phyloP scores from a whole-genome alignment of 805 yeast genomes.

The Zygosaccharomyces bisporus region DNA sequence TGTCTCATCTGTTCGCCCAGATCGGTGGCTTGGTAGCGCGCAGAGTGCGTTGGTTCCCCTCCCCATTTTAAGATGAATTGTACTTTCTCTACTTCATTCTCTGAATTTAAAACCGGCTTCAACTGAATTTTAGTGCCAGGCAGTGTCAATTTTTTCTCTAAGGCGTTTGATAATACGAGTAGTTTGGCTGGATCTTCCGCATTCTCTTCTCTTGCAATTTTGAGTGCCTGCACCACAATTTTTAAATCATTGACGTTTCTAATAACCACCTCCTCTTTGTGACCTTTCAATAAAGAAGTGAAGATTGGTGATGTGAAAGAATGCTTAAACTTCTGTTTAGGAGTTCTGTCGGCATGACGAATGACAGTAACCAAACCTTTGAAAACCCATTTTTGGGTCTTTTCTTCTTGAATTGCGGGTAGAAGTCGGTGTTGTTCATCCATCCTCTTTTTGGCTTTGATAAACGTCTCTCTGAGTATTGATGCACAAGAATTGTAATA shows the following conservation, averaged over 20 bases:
- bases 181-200: slow-evolving; percentile 80
- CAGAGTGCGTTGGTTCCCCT: slow-evolving; percentile 99
- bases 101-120: slow-evolving; percentile 74
- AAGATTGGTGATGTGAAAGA: slow-evolving; percentile 87
- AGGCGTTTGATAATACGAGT: slow-evolving; percentile 70
- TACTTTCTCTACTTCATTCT: slow-evolving; percentile 82
- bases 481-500: slow-evolving; percentile 83
- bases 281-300: slow-evolving; percentile 84
- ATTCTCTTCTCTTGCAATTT: slow-evolving; percentile 70
- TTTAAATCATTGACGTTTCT: slow-evolving; percentile 82
- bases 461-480: slow-evolving; percentile 71
- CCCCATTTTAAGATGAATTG: slow-evolving; percentile 98
- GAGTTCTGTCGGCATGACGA: slow-evolving; percentile 98
- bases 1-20: slow-evolving; percentile 95
- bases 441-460: slow-evolving; percentile 53
- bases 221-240: slow-evolving; percentile 80
- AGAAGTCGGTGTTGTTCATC: slow-evolving; percentile 39
- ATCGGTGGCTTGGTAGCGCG: slow-evolving; percentile 89
- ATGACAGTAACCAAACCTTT: slow-evolving; percentile 89
- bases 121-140: slow-evolving; percentile 97
- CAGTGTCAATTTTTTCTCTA: slow-evolving; percentile 81
- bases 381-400: slow-evolving; percentile 87
- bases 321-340: slow-evolving; percentile 95
- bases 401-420: slow-evolving; percentile 38
- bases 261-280: slow-evolving; percentile 92